Percentiles rank a stretch among this genome's conserved stretches.
Evolutionary conservation across 306 rosid species (phyloP).

Genomic region (Quercus agrifolia): DNA sequence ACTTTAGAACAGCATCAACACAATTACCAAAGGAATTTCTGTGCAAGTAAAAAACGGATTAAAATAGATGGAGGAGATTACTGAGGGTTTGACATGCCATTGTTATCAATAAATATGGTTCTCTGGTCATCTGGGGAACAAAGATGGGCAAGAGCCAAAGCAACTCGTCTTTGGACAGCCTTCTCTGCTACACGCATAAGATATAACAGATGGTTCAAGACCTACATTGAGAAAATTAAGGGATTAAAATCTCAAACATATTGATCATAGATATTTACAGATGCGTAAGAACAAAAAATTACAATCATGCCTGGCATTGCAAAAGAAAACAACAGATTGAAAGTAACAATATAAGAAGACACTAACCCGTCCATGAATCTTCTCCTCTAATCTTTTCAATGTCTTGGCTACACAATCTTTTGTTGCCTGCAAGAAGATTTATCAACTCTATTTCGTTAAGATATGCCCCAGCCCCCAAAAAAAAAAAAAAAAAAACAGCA

Average conservation of each 20-base stretch:
- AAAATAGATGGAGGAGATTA: slow-evolving; percentile 9
- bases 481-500: background rate
- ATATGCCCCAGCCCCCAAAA: background rate
- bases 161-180: slow-evolving; percentile 76
- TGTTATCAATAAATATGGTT: slow-evolving; percentile 69
- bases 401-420: slow-evolving; percentile 99
- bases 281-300: background rate
- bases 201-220: slow-evolving; percentile 79
- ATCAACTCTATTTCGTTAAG: slow-evolving; percentile 19
- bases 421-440: slow-evolving; percentile 67
- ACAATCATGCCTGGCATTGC: slow-evolving; percentile 4
- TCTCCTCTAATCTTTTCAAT: slow-evolving; percentile 97
- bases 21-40: slow-evolving; percentile 9
- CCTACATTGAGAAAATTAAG: slow-evolving; percentile 49
- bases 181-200: slow-evolving; percentile 85
- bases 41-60: slow-evolving; percentile 19
- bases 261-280: background rate
- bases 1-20: slow-evolving; percentile 15
- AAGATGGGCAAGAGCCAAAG: slow-evolving; percentile 97
- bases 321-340: background rate
- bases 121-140: slow-evolving; percentile 80
- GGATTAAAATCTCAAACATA: slow-evolving; percentile 28
- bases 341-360: slow-evolving; percentile 17
- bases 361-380: slow-evolving; percentile 89
- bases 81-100: slow-evolving; percentile 52